A percentile compares a stretch with the other conserved stretches of the same genome.
Evolutionary conservation across 768 basidiomycete genomes (phyloP).

Genomic region (Collybia mongolica): DNA sequence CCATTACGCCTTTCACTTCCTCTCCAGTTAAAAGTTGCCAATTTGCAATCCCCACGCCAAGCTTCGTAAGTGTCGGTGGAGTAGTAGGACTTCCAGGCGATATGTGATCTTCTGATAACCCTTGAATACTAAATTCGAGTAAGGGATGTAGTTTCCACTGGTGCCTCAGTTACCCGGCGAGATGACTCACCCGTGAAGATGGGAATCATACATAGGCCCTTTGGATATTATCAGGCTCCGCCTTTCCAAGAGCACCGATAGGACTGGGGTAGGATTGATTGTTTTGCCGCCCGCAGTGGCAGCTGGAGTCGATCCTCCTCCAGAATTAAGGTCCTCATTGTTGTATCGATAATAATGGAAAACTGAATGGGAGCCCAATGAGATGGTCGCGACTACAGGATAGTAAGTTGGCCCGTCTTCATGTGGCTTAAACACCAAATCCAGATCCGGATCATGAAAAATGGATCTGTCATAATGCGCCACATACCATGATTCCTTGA

Average conservation of each 20-base stretch:
- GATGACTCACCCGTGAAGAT: conserved; percentile 66
- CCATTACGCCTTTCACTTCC: conserved; percentile 34
- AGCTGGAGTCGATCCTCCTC: no score
- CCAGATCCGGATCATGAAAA: not conserved
- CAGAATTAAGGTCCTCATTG: not conserved
- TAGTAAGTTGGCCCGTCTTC: conserved; percentile 90
- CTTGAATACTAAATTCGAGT: conserved; percentile 51
- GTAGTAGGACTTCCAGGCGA: conserved; percentile 19
- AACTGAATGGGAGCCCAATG: conserved; percentile 78
- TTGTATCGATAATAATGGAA: conserved; percentile 81
- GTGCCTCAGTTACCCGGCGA: not conserved
- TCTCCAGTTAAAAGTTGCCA: conserved; percentile 46
- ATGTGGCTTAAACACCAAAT: conserved; percentile 60
- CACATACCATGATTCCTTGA: conserved; percentile 88
- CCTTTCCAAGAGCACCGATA: conserved; percentile 80
- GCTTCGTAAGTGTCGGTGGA: conserved; percentile 24
- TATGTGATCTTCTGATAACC: conserved; percentile 47
- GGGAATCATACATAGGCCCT: conserved; percentile 61
- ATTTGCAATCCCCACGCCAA: conserved; percentile 53
- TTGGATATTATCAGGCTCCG: conserved; percentile 82
- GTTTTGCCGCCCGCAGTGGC: conserved; percentile 36
- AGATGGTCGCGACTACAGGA: conserved; percentile 89
- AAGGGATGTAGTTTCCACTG: conserved; percentile 5
- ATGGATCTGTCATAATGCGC: not conserved
- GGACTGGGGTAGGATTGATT: conserved; percentile 63